Evolutionary conservation across 2,329 filamentous ascomycete species (phyloP), one percentile per base, ranked within the genome.

Genomic region (Alternaria brassicae): DNA sequence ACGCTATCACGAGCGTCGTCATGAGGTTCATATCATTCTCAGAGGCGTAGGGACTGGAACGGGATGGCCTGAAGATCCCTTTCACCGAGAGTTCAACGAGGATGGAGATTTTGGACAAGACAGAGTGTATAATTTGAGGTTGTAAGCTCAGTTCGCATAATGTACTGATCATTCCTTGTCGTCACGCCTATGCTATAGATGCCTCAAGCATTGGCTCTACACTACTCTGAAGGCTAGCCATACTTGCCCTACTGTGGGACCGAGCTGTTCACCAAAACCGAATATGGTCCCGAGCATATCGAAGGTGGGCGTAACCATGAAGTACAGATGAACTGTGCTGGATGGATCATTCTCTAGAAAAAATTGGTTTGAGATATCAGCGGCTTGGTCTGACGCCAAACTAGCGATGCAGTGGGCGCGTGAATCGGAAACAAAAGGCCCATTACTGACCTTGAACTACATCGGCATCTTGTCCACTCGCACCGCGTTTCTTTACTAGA

Each of bases 211-310:
- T 8, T 54, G 42, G 42, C 48, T 37, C 2, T 13, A 58, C 8
- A 41, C 41, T 13, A 23, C 6, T 10, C 10, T 48, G 34, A 34
- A 37, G 2, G 28, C 27, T 21, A 53, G 49, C 41, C 27, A 54
- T 34, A 53, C 19, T n/a, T 58, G 56, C 15, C 41, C 50, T 54
- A 54, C 49, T 58, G 56, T 37, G 50, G 56, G 10, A 58, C 56
- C 10, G 34, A 58, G 36, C 42, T 58, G 2, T 58, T 58, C 17
- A 19, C 42, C n/a, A 8, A 54, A 27, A 36, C 49, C 7, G 9
- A 23, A 21, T 40, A 42, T 27, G 19, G 5, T n/a, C 19, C 32
- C 4, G 37, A 41, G 15, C n/a, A 39, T 7, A 12, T 40, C 4
- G 25, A 54, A 10, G n/a, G 12, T n/a, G 32, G 19, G 10, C 49